Conservation (phyloP, 202 grass and related monocot species). For the Dendrocalamus latiflorus region DNA sequence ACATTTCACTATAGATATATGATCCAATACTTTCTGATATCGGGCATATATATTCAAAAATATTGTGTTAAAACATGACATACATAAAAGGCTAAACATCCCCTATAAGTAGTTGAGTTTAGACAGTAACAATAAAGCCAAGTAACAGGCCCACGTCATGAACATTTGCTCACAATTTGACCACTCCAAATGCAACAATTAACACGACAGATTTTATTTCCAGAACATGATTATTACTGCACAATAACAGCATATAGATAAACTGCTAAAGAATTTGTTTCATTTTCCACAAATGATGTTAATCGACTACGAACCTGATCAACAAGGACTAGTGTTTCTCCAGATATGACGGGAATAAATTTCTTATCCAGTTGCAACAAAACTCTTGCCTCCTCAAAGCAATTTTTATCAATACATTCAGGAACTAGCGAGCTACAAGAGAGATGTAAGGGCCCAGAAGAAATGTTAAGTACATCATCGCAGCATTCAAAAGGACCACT, state of each 20-base stretch:
- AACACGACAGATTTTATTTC: background rate
- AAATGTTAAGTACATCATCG: constrained; percentile 70
- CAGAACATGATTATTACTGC: constrained; percentile 8
- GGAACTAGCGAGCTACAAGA: constrained; percentile 70
- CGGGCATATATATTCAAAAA: background rate
- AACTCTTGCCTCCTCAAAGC: constrained; percentile 79
- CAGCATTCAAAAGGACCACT: constrained; percentile 38
- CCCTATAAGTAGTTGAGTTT: background rate
- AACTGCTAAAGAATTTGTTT: background rate
- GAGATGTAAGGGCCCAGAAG: constrained; percentile 74
- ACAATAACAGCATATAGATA: constrained; percentile 24
- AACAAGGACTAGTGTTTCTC: constrained; percentile 66
- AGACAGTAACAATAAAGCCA: background rate
- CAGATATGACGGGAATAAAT: constrained; percentile 90
- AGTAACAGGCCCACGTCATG: background rate
- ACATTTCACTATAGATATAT: background rate
- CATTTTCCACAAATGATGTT: constrained; percentile 1
- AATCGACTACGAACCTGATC: constrained; percentile 46
- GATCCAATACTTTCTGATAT: background rate
- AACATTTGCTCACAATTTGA: constrained; percentile 6
- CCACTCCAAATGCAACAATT: background rate
- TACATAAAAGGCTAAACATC: background rate
- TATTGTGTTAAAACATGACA: background rate
- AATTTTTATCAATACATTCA: constrained; percentile 67
- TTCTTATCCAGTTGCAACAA: constrained; percentile 91